Evolutionary conservation across 2,329 filamentous ascomycete species (phyloP).

Genomic region (Westerdykella aurantiaca): DNA sequence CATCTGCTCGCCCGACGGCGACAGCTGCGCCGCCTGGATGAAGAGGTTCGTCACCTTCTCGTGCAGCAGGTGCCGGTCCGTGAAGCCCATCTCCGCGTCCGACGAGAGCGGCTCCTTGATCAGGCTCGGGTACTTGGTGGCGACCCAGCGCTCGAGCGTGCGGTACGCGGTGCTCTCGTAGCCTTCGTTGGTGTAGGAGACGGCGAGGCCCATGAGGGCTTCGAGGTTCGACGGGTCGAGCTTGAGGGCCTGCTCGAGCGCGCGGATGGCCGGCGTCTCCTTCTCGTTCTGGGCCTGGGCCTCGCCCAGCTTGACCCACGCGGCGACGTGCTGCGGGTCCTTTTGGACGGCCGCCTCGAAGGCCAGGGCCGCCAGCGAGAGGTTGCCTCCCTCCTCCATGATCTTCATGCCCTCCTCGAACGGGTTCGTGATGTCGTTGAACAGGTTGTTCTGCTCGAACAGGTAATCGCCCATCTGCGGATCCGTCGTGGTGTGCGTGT

Average conservation of each 20-base stretch:
- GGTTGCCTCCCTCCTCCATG: conserved; percentile 86
- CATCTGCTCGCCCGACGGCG: conserved; percentile 89
- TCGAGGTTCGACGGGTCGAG: conserved; percentile 80
- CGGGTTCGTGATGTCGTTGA: conserved; percentile 71
- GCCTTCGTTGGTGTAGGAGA: conserved; percentile 97
- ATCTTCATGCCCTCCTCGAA: conserved; percentile 93
- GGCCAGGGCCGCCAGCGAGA: conserved; percentile 85
- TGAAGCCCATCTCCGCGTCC: conserved; percentile 84
- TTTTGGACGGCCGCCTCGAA: conserved; percentile 95
- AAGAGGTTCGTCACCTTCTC: conserved; percentile 86
- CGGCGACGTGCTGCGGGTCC: conserved; percentile 78
- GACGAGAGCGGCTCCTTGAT: conserved; percentile 67
- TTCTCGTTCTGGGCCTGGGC: conserved; percentile 98
- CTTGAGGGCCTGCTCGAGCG: conserved; percentile 84
- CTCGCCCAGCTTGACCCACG: conserved; percentile 87
- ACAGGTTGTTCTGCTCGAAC: conserved; percentile 92
- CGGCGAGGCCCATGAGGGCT: conserved; percentile 89
- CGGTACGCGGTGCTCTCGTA: conserved; percentile 97
- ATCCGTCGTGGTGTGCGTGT: conserved; percentile 63
- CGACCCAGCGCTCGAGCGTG: conserved; percentile 92
- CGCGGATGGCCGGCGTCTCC: conserved; percentile 90
- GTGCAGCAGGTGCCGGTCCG: conserved; percentile 82
- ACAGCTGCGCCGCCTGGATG: conserved; percentile 86
- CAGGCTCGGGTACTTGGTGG: conserved; percentile 86
- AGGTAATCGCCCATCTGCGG: conserved; percentile 83